Evolutionary conservation across 441 rosid species (phyloP), one percentile per base, ranked within the genome.

Genomic region (Brassica hybrid): DNA sequence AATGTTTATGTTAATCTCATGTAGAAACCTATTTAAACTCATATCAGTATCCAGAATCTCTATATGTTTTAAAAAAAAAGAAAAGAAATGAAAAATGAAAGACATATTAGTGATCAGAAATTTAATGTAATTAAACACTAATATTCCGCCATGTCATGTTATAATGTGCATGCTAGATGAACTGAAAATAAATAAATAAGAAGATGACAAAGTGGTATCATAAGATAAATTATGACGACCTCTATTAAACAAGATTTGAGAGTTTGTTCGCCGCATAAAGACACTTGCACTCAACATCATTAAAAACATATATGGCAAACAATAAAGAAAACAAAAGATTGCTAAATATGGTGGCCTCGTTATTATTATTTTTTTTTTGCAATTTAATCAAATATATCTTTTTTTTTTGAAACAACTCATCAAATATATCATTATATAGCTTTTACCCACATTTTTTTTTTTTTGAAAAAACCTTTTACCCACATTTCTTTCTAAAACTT

Each of bases 181-280:
- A 30, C 34, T 30, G 34, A 36, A 36, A 36, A 8, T 8, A 36
- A 36, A 36, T 36, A n/a, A 48, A 48, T 48, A n/a, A 48, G 14
- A 48, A n/a, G 54, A 13, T 48, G 54, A 48, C 54, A 48, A 48
- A 48, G 54, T 48, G 14, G 54, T 45, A 13, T 12, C 52, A 45
- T 34, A 34, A 57, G 38, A 58, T 58, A 17, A 38, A 61, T 72
- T 43, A 72, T 67, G 59, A 67, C 71, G n/a, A 45, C 38, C n/a
- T 23, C 38, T 13, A 23, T 23, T n/a, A 57, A 18, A 63, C 34
- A 63, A 8, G 11, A 36, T 50, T 52, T 52, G 16, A 64, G 32
- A 52, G 54, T 50, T 25, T 63, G 16, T 52, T 73, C 76, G 70
- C 76, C 76, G 76, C 76, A 52, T 73, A 62, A 19, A 72, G 50